Percentiles rank a stretch among this genome's conserved stretches.
These are phyloP conservation scores for Phytophthora aleatoria DNA, from an alignment of 352 stramenopile species.

Conservation along the genomic window DNA sequence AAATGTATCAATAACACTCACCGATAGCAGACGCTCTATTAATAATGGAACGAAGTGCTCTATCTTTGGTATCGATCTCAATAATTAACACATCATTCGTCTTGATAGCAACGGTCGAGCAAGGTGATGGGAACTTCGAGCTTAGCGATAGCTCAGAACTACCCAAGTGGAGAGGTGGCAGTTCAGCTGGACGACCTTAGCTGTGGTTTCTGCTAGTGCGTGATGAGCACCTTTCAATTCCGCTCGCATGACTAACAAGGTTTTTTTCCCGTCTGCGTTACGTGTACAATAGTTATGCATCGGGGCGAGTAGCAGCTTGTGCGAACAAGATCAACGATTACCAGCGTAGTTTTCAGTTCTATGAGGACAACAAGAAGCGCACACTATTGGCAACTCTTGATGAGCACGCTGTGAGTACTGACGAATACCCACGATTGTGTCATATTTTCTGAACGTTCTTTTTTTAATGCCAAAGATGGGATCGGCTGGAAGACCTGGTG, in stretches of 20 bases:
- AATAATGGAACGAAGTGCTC: no score
- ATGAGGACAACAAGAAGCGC: conserved; percentile 63
- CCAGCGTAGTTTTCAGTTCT: conserved; percentile 70
- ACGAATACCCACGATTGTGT: conserved; percentile 1
- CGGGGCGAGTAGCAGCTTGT: conserved; percentile 67
- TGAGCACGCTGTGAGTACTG: conserved; percentile 59
- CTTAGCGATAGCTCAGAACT: conserved; percentile 29
- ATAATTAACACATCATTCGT: not conserved
- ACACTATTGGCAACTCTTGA: conserved; percentile 66
- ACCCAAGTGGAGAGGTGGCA: conserved; percentile 53
- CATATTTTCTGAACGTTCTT: not conserved
- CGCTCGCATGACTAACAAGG: not conserved
- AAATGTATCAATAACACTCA: no score
- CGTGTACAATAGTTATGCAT: conserved; percentile 48
- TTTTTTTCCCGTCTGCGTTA: not conserved
- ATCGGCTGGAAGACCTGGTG: conserved; percentile 51
- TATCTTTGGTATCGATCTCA: not conserved
- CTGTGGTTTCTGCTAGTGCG: conserved; percentile 79
- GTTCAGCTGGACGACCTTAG: conserved; percentile 59
- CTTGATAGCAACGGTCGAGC: not conserved
- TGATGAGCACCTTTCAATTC: not conserved
- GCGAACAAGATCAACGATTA: conserved; percentile 76
- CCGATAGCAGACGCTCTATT: no score
- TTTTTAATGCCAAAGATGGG: conserved; percentile 47
- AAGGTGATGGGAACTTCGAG: conserved; percentile 8